These are phyloP conservation scores for Lipomyces sp. DNA, from an alignment of 805 yeast species.

Conservation along the genomic window DNA sequence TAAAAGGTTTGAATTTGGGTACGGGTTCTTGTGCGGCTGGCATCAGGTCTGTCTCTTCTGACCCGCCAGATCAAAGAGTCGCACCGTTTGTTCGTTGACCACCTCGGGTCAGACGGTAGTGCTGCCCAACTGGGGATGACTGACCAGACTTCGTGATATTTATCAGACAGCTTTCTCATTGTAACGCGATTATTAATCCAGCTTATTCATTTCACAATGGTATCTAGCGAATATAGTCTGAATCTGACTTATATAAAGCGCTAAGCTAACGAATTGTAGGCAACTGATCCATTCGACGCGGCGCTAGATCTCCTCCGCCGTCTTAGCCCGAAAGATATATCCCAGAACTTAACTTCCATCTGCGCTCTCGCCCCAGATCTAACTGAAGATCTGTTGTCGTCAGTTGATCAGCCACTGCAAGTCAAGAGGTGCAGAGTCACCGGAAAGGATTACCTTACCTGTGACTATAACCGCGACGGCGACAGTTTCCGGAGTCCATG, in stretches of 20 bases:
- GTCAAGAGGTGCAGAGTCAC: conserved; percentile 55
- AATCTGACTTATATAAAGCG: background rate
- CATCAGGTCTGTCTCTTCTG: too few species aligned
- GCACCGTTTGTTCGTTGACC: too few species aligned
- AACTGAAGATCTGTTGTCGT: conserved; percentile 83
- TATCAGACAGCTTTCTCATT: background rate
- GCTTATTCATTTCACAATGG: background rate
- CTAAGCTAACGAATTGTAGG: conserved; percentile 8
- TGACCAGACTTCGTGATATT: too few species aligned
- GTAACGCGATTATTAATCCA: background rate
- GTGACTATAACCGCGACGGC: conserved; percentile 95
- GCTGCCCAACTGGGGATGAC: too few species aligned
- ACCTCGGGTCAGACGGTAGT: too few species aligned
- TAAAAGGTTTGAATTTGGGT: too few species aligned
- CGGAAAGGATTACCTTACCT: conserved; percentile 75
- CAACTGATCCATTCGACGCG: conserved; percentile 65
- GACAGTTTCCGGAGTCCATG: conserved; percentile 92
- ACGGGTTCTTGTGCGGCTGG: too few species aligned
- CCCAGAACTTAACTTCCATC: conserved; percentile 51
- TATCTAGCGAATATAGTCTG: background rate
- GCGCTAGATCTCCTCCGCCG: conserved; percentile 79
- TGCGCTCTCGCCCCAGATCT: conserved; percentile 66
- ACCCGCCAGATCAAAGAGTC: too few species aligned
- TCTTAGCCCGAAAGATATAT: conserved; percentile 66
- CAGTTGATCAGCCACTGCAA: conserved; percentile 83